These are phyloP conservation scores for maize (Zea mays) DNA, from an alignment of 176 grass and related monocot genomes.

Conservation along the genomic window Zm-B73-REFERENCE-NAM-5.0 NC_050102.1:159790001-159790500, in stretches of 20 bases:
- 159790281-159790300: background rate
- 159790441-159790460: too few species aligned
- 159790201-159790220: background rate
- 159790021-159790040: background rate
- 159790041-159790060: background rate
- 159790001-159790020: background rate
- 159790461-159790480: too few species aligned
- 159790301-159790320: background rate
- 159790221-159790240: background rate
- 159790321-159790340: too few species aligned
- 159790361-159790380: too few species aligned
- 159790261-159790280: background rate
- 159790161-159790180: background rate
- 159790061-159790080: background rate
- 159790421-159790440: too few species aligned
- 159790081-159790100: background rate
- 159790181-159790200: background rate
- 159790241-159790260: background rate
- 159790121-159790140: conserved; percentile 3
- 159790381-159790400: too few species aligned
- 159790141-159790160: background rate
- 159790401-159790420: too few species aligned
- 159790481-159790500: too few species aligned
- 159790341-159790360: too few species aligned
- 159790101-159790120: background rate